These are phyloP conservation scores for Myxozyma sirexii DNA, from an alignment of 805 yeast species.

Conservation along the genomic window DNA sequence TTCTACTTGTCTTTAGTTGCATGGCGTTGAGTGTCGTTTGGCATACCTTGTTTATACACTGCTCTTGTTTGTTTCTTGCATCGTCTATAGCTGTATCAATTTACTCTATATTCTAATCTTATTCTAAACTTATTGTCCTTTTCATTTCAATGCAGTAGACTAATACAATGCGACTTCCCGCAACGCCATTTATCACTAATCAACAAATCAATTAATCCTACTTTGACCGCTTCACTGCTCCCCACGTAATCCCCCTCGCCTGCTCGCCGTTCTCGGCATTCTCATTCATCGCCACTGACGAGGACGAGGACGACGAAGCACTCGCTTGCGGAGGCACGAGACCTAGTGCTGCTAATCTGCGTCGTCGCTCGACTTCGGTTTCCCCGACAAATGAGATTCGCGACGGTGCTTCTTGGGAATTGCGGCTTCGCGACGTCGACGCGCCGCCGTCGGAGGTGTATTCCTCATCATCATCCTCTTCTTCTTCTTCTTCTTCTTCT, in stretches of 20 bases:
- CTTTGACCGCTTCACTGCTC: slow-evolving; percentile 23
- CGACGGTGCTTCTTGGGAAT: slow-evolving; percentile 4
- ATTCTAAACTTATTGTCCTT: too few species aligned
- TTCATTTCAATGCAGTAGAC: too few species aligned
- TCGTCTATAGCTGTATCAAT: too few species aligned
- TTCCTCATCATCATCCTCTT: slow-evolving; percentile 38
- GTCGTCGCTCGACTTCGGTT: slow-evolving; percentile 65
- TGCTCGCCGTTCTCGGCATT: not conserved
- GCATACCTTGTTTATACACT: not conserved
- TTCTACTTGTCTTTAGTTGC: not conserved
- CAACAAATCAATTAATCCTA: too few species aligned
- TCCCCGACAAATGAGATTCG: slow-evolving; percentile 45
- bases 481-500: slow-evolving; percentile 34
- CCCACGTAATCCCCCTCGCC: slow-evolving; percentile 28
- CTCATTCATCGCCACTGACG: not conserved
- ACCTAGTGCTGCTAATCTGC: slow-evolving; percentile 54
- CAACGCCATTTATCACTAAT: too few species aligned
- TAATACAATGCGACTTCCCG: too few species aligned
- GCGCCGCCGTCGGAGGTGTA: slow-evolving; percentile 27
- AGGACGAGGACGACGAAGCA: not conserved
- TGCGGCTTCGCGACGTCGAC: not conserved
- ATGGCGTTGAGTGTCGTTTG: not conserved
- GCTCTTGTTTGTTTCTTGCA: not conserved
- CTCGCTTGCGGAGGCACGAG: slow-evolving; percentile 31
- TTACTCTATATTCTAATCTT: too few species aligned